Conservation (phyloP, 2,329 filamentous ascomycete species). For the Pyrenophora teres region DNA sequence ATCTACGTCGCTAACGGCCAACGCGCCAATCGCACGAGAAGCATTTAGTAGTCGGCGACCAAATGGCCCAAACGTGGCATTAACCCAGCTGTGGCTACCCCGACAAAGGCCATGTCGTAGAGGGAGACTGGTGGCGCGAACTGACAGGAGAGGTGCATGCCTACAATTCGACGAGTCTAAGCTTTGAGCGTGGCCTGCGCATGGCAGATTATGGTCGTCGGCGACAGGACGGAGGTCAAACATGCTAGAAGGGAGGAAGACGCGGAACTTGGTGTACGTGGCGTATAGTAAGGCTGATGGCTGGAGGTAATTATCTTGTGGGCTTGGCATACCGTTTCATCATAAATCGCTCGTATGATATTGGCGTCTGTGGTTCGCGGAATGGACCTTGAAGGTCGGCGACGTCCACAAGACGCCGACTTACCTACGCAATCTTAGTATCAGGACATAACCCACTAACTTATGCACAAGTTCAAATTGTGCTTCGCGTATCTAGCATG, state of each 20-base stretch:
- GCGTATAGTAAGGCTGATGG: constrained; percentile 4
- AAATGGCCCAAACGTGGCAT: constrained; percentile 13
- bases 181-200: constrained; percentile 19
- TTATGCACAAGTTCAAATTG: too few species aligned
- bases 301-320: background rate
- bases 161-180: constrained; percentile 17
- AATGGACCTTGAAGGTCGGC: constrained; percentile 1
- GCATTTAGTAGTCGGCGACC: constrained; percentile 26
- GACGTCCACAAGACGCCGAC: background rate
- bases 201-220: constrained; percentile 15
- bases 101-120: constrained; percentile 1
- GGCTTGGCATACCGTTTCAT: constrained; percentile 4
- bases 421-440: background rate
- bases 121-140: constrained; percentile 15
- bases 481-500: too few species aligned
- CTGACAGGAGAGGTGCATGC: constrained; percentile 14
- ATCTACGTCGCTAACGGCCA: constrained; percentile 12
- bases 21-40: constrained; percentile 17
- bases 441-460: too few species aligned
- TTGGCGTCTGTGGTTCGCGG: background rate
- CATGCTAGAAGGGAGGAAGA: constrained; percentile 1
- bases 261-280: background rate
- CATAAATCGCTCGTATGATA: constrained; percentile 10
- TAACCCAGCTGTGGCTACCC: constrained; percentile 12
- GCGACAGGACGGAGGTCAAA: constrained; percentile 7